phyloP scores from a whole-genome alignment of 179 eudicot species.

The Carnegiea gigantea region DNA sequence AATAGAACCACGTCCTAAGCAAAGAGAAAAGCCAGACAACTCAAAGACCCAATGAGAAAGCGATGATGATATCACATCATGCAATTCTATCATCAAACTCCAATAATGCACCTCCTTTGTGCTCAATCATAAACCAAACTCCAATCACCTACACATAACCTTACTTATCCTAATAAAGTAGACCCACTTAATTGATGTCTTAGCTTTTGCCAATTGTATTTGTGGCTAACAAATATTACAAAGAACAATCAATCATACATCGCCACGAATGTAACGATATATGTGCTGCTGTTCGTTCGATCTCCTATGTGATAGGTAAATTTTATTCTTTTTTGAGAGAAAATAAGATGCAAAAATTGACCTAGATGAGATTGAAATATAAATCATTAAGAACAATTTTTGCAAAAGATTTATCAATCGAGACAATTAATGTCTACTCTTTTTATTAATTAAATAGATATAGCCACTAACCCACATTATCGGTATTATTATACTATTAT shows the following conservation, averaged over 20 bases:
- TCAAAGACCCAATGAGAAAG: neutral
- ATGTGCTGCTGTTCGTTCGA: neutral
- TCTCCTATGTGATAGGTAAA: no score
- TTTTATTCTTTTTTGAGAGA: no score
- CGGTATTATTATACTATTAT: no score
- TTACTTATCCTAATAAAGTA: neutral
- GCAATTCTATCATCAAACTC: neutral
- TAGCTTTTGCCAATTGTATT: neutral
- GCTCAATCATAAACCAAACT: neutral
- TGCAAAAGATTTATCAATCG: no score
- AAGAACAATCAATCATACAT: neutral
- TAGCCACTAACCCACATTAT: no score
- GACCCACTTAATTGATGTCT: neutral
- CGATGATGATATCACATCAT: neutral
- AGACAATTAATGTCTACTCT: no score
- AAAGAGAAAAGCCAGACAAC: neutral
- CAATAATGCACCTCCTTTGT: neutral
- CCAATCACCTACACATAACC: neutral
- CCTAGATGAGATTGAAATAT: no score
- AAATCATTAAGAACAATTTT: no score
- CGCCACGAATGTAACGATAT: no score
- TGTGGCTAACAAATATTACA: neutral
- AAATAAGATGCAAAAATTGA: no score
- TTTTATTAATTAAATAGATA: no score
- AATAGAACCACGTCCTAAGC: neutral